Conservation (phyloP, 176 grass and related monocot genomes). For the Oryza coarctata region DNA sequence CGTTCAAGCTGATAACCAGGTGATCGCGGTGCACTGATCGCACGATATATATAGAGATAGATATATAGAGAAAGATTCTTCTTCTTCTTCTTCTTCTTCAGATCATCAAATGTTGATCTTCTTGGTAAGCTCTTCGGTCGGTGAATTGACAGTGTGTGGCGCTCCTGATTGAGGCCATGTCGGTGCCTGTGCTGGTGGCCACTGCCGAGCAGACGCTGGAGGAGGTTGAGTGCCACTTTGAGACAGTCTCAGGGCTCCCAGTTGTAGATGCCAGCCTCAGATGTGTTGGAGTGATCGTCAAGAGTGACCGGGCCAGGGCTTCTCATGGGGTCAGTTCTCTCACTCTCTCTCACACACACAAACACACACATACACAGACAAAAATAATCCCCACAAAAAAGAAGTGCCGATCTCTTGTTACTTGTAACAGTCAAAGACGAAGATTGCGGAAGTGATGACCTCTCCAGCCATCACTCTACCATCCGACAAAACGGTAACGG, state of each 20-base stretch:
- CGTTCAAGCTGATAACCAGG: slow-evolving; percentile 34
- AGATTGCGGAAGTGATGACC: slow-evolving; percentile 72
- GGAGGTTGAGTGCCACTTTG: slow-evolving; percentile 69
- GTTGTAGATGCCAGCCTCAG: slow-evolving; percentile 64
- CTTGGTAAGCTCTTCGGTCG: neutral
- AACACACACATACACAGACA: neutral
- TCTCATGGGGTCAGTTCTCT: slow-evolving; percentile 59
- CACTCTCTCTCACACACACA: neutral
- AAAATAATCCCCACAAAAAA: neutral
- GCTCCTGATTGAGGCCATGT: slow-evolving; percentile 62
- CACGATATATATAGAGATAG: neutral
- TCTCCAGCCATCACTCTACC: slow-evolving; percentile 83
- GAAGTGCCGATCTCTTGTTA: neutral
- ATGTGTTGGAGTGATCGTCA: slow-evolving; percentile 74
- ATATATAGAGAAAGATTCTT: neutral
- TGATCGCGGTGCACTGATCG: neutral
- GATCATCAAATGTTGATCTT: slow-evolving; percentile 7
- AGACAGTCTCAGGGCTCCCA: slow-evolving; percentile 59
- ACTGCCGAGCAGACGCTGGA: slow-evolving; percentile 59
- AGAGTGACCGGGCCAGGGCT: slow-evolving; percentile 60
- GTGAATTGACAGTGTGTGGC: slow-evolving; percentile 22
- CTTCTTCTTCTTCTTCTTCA: neutral
- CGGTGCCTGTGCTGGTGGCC: slow-evolving; percentile 48
- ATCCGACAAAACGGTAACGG: slow-evolving; percentile 70
- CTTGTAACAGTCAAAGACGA: slow-evolving; percentile 58